Evolutionary conservation across 495 filamentous ascomycete species (phyloP), one percentile per base, ranked within the genome.

Genomic region (Thermochaetoides thermophila): DNA sequence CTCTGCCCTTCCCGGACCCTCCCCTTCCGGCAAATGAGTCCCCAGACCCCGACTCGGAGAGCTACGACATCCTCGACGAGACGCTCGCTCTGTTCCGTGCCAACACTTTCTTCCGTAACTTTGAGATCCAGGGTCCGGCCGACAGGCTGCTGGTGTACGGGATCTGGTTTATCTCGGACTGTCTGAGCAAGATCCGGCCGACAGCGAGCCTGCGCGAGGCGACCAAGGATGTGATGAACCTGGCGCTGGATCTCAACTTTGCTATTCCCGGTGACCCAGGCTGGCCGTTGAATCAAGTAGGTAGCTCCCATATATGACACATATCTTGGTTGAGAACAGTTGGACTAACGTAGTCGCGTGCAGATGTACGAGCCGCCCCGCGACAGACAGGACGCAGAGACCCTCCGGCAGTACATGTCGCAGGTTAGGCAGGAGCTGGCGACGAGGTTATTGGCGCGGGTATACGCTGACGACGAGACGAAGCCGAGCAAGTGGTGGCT

Each of bases 101-200:
- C 53, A 96, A 97, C 64, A 95, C 89, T 25, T 76, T 97, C 52
- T 97, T 97, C 68, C 80, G 91, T 44, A 97, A 97, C 68, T 97
- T 97, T 52, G 91, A 95, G 68, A 93, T 96, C 72, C 85, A 92
- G 53, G 89, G 89, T 12, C 82, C 84, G 19, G 89, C 89, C 34
- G 89, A 97, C 60, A 72, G 91, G 28, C 73, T 93, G 54, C 64
- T 97, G 38, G 89, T 97, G 45, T 97, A 97, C 61, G 86, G 87
- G 32, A 96, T 93, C 49, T 68, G 95, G 42, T 95, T 86, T 60
- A 65, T 96, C 44, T 82, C 73, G 49, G 86, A 95, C 50, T 84
- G 81, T 41, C 64, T 97, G 53, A 59, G 66, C 37, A 87, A 86
- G 69, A 77, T 97, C 45, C 78, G 76, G 61, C 75, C 83, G 44